A percentile compares a stretch with the other conserved stretches of the same genome.
These are phyloP conservation scores for Aspergillus hortae DNA, from an alignment of 2,329 filamentous ascomycete species.

Conservation along the genomic window DNA sequence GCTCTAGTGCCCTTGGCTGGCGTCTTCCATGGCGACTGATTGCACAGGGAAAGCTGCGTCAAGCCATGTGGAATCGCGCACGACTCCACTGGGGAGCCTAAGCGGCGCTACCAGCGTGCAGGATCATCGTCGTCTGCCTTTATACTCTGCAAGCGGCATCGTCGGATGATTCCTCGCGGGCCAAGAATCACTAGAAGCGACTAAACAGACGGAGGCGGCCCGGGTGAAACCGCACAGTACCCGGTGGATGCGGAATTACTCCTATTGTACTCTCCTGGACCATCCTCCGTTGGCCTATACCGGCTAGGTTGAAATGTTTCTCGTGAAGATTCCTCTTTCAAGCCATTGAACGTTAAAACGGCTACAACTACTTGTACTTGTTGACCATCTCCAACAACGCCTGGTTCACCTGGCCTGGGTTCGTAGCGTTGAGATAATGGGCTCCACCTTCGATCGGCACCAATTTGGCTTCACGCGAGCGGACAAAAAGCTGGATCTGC, in stretches of 20 bases:
- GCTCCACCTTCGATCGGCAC: slow-evolving; percentile 45
- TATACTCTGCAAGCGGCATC: not conserved
- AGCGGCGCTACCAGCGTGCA: no score
- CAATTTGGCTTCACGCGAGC: slow-evolving; percentile 42
- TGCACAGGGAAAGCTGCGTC: not conserved
- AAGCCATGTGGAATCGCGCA: no score
- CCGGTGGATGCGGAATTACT: no score
- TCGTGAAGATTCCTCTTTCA: not conserved
- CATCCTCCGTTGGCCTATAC: no score
- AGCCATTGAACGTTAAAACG: not conserved
- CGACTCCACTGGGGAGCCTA: no score
- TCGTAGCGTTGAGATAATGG: slow-evolving; percentile 49
- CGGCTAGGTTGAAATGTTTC: no score
- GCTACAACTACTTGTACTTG: slow-evolving; percentile 15
- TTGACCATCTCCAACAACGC: slow-evolving; percentile 23
- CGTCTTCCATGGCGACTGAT: not conserved
- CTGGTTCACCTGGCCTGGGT: slow-evolving; percentile 43
- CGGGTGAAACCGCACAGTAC: not conserved
- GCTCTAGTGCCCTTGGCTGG: not conserved
- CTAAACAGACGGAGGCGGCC: not conserved
- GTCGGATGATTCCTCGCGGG: not conserved
- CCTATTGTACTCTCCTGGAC: no score
- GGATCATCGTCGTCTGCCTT: not conserved
- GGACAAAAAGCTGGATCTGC: slow-evolving; percentile 48
- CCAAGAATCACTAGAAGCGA: not conserved